These are phyloP conservation scores for Dioszegia aurantiaca DNA, from an alignment of 768 basidiomycete genomes.

Conservation along the genomic window DNA sequence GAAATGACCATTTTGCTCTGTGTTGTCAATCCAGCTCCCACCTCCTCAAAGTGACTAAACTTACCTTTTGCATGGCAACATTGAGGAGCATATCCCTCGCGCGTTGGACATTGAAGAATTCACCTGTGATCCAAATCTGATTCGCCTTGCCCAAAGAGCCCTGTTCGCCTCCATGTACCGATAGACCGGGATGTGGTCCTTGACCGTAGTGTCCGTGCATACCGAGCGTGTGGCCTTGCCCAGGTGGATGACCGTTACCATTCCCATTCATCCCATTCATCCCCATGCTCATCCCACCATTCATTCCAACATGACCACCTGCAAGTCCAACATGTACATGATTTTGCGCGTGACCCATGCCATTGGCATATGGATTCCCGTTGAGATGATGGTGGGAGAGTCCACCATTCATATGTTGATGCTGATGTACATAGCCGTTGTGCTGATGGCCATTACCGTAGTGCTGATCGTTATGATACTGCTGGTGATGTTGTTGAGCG, in stretches of 20 bases:
- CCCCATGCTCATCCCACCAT: slow-evolving; percentile 54
- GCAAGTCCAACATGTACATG: slow-evolving; percentile 37
- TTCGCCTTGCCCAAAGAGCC: slow-evolving; percentile 62
- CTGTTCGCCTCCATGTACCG: slow-evolving; percentile 24
- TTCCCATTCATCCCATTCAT: slow-evolving; percentile 23
- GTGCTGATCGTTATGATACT: slow-evolving; percentile 13
- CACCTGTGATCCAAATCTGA: slow-evolving; percentile 92
- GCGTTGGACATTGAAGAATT: slow-evolving; percentile 92
- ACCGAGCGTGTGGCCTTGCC: neutral
- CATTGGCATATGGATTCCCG: slow-evolving; percentile 9
- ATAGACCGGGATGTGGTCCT: slow-evolving; percentile 42
- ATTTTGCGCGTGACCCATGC: slow-evolving; percentile 22
- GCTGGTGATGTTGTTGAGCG: slow-evolving; percentile 10
- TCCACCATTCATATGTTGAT: slow-evolving; percentile 6
- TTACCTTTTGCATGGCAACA: slow-evolving; percentile 78
- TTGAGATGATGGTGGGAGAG: neutral
- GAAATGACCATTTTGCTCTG: slow-evolving; percentile 88
- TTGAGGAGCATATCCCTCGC: slow-evolving; percentile 94
- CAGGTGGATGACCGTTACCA: neutral
- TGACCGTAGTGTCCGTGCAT: slow-evolving; percentile 43
- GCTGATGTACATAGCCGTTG: slow-evolving; percentile 12
- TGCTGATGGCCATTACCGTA: slow-evolving; percentile 17
- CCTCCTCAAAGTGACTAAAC: too few relatives aligned
- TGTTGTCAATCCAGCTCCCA: neutral
- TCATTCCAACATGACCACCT: slow-evolving; percentile 30